Base-by-base conservation (phyloP, 2,329 filamentous ascomycete species). In the Ceratocystis lukuohia region DNA sequence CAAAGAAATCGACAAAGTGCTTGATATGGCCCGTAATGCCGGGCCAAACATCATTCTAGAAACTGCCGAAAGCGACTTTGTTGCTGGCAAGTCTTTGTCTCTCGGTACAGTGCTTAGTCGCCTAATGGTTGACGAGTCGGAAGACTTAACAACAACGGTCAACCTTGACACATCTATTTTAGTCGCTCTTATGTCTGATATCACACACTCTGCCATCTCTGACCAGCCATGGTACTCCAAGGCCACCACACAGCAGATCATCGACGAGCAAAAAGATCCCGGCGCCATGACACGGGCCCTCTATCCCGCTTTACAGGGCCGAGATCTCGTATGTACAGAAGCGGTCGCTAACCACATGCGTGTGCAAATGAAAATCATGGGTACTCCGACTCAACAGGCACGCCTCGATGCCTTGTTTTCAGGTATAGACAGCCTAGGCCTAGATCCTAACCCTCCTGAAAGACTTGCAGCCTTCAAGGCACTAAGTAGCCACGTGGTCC, bases 331-430 rank as follows among this genome's bases (percentile, higher is more conserved):
- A 8, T 63, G 61, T 22, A 63, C 61, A 7, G 41, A 63, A 10
- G 46, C 20, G 1, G 61, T 63, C 12, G 61, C 61, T 25, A 33
- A 50, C 22, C 61, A 63, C 15, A 63, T 63, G 61, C 44, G 44
- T 63, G 44, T 45, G 15, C 61, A 63, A 41, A 63, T 63, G 61
- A 63, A 63, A 50, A n/a, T 63, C 15, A 63, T 63, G 45, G 61
- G 61, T 25, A 63, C 61, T 12, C 45, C 61, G 5, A 50, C 61
- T 12, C 61, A 63, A 17, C 45, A 48, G 22, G 61, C 61, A 30
- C 45, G 61, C 17, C 61, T 63, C 5, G 61, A 63, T 33, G 45
- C 20, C 2, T 33, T 63, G 25, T 50, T 63, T 50, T 25, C 25
- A 15, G 61, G 61, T 25, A 15, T 6, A 41, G 20, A 48, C 25